Percentiles rank a stretch among this genome's conserved stretches.
Conservation (phyloP, 495 filamentous ascomycete genomes). For the Penicillium crystallinum region DNA sequence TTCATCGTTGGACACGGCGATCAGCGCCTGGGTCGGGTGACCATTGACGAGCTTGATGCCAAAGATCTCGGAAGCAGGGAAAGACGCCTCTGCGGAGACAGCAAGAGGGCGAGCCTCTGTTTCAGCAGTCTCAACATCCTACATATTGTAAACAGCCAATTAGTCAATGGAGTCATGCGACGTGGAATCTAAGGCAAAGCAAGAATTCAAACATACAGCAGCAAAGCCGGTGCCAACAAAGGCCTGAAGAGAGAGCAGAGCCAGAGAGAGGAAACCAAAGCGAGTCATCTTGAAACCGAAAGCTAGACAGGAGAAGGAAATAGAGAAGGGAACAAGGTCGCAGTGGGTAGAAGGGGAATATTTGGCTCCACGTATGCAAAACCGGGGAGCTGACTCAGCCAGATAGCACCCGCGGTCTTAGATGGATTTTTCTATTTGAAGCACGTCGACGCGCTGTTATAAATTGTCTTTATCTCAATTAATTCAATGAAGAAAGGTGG, state of each 20-base stretch:
- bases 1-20: slow-evolving; percentile 83
- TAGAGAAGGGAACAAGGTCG: slow-evolving; percentile 3
- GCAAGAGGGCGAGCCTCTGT: slow-evolving; percentile 56
- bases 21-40: slow-evolving; percentile 72
- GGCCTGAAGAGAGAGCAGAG: slow-evolving; percentile 64
- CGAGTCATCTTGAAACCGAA: slow-evolving; percentile 58
- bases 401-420: slow-evolving; percentile 7
- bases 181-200: neutral
- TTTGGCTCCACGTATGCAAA: slow-evolving; percentile 20
- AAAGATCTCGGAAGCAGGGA: slow-evolving; percentile 86
- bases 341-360: slow-evolving; percentile 5
- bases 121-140: slow-evolving; percentile 45
- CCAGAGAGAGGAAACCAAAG: slow-evolving; percentile 64
- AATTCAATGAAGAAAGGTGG: slow-evolving; percentile 3
- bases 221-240: slow-evolving; percentile 56
- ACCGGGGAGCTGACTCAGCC: slow-evolving; percentile 6
- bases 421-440: slow-evolving; percentile 8
- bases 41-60: slow-evolving; percentile 95
- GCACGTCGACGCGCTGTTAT: neutral
- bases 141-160: slow-evolving; percentile 4
- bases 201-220: slow-evolving; percentile 48
- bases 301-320: slow-evolving; percentile 16
- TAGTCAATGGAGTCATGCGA: slow-evolving; percentile 21
- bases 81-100: slow-evolving; percentile 69
- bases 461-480: slow-evolving; percentile 1